phyloP scores from a whole-genome alignment of 306 rosid genomes.

The Mucuna pruriens region DNA sequence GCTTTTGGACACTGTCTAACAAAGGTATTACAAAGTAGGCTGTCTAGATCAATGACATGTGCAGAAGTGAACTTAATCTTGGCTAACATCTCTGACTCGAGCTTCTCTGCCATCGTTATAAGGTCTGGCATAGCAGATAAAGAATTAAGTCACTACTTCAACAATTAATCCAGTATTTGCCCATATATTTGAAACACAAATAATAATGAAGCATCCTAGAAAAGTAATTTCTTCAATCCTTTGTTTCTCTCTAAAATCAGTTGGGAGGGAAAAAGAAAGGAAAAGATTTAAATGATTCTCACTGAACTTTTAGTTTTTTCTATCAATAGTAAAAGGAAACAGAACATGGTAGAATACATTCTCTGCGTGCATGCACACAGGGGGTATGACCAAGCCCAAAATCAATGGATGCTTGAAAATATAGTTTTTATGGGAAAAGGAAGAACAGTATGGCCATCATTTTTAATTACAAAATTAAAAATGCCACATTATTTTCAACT shows the following conservation, averaged over 20 bases:
- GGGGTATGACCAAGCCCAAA: not conserved
- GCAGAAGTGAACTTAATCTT: constrained; percentile 34
- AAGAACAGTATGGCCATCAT: not conserved
- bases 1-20: constrained; percentile 41
- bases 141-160: constrained; percentile 24
- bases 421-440: not conserved
- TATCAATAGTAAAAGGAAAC: not conserved
- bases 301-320: not conserved
- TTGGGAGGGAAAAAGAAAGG: not conserved
- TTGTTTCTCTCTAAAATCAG: not conserved
- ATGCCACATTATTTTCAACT: no score
- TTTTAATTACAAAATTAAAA: no score
- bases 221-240: not conserved
- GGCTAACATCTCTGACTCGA: constrained; percentile 33
- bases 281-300: not conserved
- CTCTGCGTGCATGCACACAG: not conserved
- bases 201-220: not conserved
- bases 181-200: constrained; percentile 19
- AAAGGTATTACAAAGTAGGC: constrained; percentile 46
- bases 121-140: constrained; percentile 36
- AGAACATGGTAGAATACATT: constrained; percentile 13
- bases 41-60: constrained; percentile 30
- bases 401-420: not conserved
- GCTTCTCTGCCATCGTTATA: constrained; percentile 32
- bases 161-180: not conserved